phyloP scores from a whole-genome alignment of 768 basidiomycete genomes.

The Russula emetica region DNA sequence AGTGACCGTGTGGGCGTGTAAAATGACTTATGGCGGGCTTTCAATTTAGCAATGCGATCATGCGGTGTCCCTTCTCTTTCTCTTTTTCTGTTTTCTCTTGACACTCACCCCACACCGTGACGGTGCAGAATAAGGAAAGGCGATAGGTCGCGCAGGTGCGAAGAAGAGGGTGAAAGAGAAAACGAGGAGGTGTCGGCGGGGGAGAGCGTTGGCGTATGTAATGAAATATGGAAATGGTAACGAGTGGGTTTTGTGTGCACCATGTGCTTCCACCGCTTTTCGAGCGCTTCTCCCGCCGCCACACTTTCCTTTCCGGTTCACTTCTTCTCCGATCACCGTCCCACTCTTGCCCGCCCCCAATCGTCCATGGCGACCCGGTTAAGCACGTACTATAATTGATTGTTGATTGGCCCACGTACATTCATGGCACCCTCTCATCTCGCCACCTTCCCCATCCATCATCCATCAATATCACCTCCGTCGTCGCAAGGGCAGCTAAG shows the following conservation, averaged over 20 bases:
- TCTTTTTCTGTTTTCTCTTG: not conserved
- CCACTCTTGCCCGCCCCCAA: not conserved
- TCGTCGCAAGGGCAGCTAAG: not conserved
- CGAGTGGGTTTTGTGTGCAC: constrained; percentile 18
- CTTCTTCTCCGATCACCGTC: not conserved
- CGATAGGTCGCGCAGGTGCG: too few species aligned
- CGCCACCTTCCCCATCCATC: not conserved
- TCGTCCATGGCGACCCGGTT: not conserved
- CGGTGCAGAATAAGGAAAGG: not conserved
- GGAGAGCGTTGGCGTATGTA: constrained; percentile 22
- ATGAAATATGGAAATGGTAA: not conserved
- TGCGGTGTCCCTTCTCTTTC: constrained; percentile 16
- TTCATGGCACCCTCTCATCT: not conserved
- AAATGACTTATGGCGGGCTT: constrained; percentile 29
- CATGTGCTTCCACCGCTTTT: constrained; percentile 27
- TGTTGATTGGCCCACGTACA: not conserved
- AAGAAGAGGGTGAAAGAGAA: constrained; percentile 5
- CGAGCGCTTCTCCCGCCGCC: constrained; percentile 20
- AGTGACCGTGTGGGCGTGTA: constrained; percentile 32
- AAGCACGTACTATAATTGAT: not conserved
- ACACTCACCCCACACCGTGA: not conserved
- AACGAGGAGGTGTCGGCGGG: constrained; percentile 18
- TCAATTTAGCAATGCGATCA: constrained; percentile 25
- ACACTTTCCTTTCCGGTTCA: not conserved
- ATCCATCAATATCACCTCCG: not conserved